These are phyloP conservation scores for Ceriops decandra DNA, from an alignment of 345 rosid species.

Conservation along the genomic window DNA sequence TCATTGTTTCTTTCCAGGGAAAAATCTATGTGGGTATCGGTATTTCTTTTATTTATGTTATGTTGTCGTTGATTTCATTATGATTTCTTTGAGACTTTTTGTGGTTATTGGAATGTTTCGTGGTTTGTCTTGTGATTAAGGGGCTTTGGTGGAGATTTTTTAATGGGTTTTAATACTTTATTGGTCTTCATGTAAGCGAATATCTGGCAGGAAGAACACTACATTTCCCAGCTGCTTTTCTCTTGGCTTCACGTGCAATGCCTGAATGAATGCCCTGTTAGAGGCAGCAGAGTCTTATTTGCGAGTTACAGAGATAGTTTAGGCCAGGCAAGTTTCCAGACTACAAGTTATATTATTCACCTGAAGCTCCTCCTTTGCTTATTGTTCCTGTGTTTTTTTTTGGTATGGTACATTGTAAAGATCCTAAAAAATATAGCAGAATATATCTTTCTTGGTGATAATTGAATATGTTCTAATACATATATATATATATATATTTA, in stretches of 20 bases:
- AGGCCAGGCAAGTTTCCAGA: constrained; percentile 19
- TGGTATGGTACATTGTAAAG: too few relatives aligned
- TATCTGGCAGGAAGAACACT: constrained; percentile 21
- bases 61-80: background rate
- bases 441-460: background rate
- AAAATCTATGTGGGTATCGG: constrained; percentile 16
- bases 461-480: background rate
- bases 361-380: too few relatives aligned
- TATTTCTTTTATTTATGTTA: background rate
- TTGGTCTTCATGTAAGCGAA: background rate
- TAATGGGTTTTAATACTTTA: background rate
- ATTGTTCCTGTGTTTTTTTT: too few relatives aligned
- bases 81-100: too few relatives aligned
- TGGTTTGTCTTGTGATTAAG: too few relatives aligned
- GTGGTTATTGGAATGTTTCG: too few relatives aligned
- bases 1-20: constrained; percentile 8
- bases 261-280: background rate
- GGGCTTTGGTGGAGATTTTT: too few relatives aligned
- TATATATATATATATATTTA: background rate
- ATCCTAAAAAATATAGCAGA: too few relatives aligned
- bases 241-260: constrained; percentile 22
- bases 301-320: constrained; percentile 17
- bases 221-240: constrained; percentile 17
- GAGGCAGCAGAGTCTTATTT: constrained; percentile 28
- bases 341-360: background rate